Percentiles rank a stretch among this genome's conserved stretches.
Conservation (phyloP, 257 asterid species). For the Nicotiana knightiana region DNA sequence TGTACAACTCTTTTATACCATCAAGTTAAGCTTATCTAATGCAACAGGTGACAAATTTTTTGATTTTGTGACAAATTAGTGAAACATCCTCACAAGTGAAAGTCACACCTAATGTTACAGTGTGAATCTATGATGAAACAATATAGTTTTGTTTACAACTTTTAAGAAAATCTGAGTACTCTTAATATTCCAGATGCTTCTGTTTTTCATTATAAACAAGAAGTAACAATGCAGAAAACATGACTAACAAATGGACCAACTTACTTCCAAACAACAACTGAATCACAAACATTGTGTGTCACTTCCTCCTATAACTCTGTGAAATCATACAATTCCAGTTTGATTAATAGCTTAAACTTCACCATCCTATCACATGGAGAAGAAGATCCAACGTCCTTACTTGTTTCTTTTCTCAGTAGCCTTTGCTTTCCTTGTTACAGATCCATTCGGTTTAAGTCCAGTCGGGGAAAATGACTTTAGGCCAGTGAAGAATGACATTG, state of each 20-base stretch:
- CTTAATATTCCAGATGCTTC: neutral
- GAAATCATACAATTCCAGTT: conserved; percentile 11
- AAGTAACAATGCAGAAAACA: conserved; percentile 24
- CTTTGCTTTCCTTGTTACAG: conserved; percentile 45
- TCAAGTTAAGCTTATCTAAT: too few relatives aligned
- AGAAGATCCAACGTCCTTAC: conserved; percentile 36
- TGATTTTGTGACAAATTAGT: too few relatives aligned
- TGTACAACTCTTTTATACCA: too few relatives aligned
- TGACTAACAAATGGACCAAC: conserved; percentile 31
- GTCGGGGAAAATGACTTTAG: conserved; percentile 62
- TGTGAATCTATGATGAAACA: too few relatives aligned
- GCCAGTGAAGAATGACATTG: conserved; percentile 68
- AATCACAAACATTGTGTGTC: conserved; percentile 49
- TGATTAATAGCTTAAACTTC: neutral
- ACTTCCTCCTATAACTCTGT: conserved; percentile 23
- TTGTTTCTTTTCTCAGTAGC: conserved; percentile 33
- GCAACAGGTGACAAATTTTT: too few relatives aligned
- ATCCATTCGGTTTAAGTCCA: conserved; percentile 76
- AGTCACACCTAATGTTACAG: too few relatives aligned
- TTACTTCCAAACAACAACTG: conserved; percentile 25
- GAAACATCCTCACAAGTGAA: too few relatives aligned
- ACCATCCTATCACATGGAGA: conserved; percentile 42
- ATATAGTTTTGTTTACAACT: too few relatives aligned
- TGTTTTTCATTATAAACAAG: conserved; percentile 11
- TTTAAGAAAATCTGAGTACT: too few relatives aligned